Evolutionary conservation across 768 basidiomycete species (phyloP), one percentile per base, ranked within the genome.

Genomic region (Daedaleopsis nitida): DNA sequence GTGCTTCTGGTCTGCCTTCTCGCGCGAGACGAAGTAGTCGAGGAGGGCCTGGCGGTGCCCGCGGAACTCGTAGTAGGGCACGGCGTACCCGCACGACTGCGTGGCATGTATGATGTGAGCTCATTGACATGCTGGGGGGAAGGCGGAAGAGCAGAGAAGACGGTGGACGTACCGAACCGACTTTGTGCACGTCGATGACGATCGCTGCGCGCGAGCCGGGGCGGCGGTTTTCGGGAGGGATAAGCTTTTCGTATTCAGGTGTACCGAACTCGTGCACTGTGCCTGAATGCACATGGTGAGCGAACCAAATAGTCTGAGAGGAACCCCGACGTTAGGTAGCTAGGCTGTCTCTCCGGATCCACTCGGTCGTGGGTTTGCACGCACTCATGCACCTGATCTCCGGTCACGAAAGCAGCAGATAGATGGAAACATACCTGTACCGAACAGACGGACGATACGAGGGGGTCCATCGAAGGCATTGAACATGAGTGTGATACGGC

Each of bases 71-170:
- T 83, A 88, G 65, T 80, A 80, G 2, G 89, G 88, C 24, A 88
- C 81, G 0, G 81, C 80, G 64, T 80, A 89, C 21, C 88, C 87
- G 64, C 87, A 90, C 1, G 87, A 87, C 88, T 89, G 62, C 2
- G 77, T 9, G 35, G 32, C n/a, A n/a, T n/a, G n/a, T n/a, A n/a
- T n/a, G 51, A 14, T 17, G 52, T 60, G 16, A 43, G 51, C 21
- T 14, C 8, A n/a, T 77, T 51, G 57, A 27, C 5, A 34, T 14
- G 35, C 11, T 51, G 11, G 47, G 11, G 14, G 34, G 51, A 35
- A 44, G 17, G 24, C 24, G 23, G 51, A 27, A 34, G 44, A 39
- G 34, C n/a, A n/a, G n/a, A n/a, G n/a, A n/a, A 27, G 24, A 48
- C 13, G 51, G n/a, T 27, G 10, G 52, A 69, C 79, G 59, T 55